Percentiles rank a stretch among this genome's conserved stretches.
Evolutionary conservation across 2,329 filamentous ascomycete genomes (phyloP).

Genomic region (Paramyrothecium sp.): DNA sequence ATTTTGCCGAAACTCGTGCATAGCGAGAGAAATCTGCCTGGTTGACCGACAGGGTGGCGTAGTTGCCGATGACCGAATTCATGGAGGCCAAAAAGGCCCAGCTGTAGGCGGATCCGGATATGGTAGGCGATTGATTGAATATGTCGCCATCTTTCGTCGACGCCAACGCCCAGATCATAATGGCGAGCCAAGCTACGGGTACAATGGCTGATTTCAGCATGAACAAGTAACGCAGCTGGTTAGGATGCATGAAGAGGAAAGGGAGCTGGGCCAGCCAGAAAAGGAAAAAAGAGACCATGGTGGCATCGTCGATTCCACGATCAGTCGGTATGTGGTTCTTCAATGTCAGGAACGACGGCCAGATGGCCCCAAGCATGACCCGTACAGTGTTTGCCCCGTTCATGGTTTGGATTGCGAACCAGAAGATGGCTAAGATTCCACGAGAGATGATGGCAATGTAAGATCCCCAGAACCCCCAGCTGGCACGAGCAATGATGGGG

Average conservation of each 20-base stretch:
- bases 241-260: constrained; percentile 35
- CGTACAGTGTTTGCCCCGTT: constrained; percentile 24
- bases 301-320: constrained; percentile 30
- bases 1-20: constrained; percentile 1
- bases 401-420: constrained; percentile 25
- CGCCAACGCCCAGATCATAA: constrained; percentile 28
- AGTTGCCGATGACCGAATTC: constrained; percentile 47
- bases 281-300: constrained; percentile 41
- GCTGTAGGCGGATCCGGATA: constrained; percentile 38
- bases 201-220: constrained; percentile 26
- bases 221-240: constrained; percentile 33
- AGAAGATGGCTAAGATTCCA: constrained; percentile 26
- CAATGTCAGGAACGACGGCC: constrained; percentile 33
- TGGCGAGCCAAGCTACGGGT: constrained; percentile 13
- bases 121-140: constrained; percentile 15
- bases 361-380: constrained; percentile 35
- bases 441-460: constrained; percentile 28
- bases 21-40: constrained; percentile 35
- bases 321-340: constrained; percentile 34
- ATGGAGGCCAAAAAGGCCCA: constrained; percentile 41
- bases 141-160: constrained; percentile 11
- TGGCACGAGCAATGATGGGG: constrained; percentile 23
- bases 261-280: constrained; percentile 46
- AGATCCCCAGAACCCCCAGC: constrained; percentile 27
- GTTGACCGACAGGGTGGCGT: constrained; percentile 47